These are phyloP conservation scores for Didymella exigua DNA, from an alignment of 2,329 filamentous ascomycete genomes.

Conservation along the genomic window DNA sequence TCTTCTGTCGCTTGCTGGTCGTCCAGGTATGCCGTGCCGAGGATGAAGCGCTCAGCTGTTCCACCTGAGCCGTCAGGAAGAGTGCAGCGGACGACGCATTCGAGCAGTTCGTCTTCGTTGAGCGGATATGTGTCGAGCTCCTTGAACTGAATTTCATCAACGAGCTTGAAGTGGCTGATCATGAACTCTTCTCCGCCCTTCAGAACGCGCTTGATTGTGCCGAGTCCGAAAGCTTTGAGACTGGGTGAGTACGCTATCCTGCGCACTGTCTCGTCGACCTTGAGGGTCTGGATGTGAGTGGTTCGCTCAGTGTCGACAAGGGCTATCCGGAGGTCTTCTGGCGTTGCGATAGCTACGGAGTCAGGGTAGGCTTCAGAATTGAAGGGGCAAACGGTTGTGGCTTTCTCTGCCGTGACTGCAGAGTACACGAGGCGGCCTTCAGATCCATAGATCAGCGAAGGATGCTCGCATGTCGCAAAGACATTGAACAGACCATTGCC, in stretches of 20 bases:
- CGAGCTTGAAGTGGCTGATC: slow-evolving; percentile 81
- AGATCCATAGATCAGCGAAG: slow-evolving; percentile 87
- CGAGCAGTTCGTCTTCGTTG: slow-evolving; percentile 74
- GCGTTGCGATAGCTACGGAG: slow-evolving; percentile 80
- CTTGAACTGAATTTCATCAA: slow-evolving; percentile 88
- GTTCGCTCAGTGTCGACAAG: slow-evolving; percentile 81
- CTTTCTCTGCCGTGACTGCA: slow-evolving; percentile 87
- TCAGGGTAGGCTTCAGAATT: slow-evolving; percentile 79
- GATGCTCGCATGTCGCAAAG: slow-evolving; percentile 92
- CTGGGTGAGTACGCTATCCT: slow-evolving; percentile 82
- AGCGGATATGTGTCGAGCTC: slow-evolving; percentile 74
- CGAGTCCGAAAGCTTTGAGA: slow-evolving; percentile 83
- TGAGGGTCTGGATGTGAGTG: slow-evolving; percentile 83
- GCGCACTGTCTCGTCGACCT: slow-evolving; percentile 80
- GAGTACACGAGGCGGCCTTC: slow-evolving; percentile 91
- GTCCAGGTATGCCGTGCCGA: slow-evolving; percentile 83
- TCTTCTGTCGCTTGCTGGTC: slow-evolving; percentile 58
- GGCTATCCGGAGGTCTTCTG: slow-evolving; percentile 76
- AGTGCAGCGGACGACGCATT: slow-evolving; percentile 79
- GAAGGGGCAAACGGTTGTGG: slow-evolving; percentile 80
- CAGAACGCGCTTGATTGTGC: slow-evolving; percentile 79
- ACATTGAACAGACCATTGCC: slow-evolving; percentile 72
- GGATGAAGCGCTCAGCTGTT: slow-evolving; percentile 78
- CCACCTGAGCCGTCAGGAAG: slow-evolving; percentile 65
- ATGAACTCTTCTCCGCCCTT: slow-evolving; percentile 74